These are phyloP conservation scores for Tulasnella sp. DNA, from an alignment of 768 basidiomycete genomes.

Conservation along the genomic window DNA sequence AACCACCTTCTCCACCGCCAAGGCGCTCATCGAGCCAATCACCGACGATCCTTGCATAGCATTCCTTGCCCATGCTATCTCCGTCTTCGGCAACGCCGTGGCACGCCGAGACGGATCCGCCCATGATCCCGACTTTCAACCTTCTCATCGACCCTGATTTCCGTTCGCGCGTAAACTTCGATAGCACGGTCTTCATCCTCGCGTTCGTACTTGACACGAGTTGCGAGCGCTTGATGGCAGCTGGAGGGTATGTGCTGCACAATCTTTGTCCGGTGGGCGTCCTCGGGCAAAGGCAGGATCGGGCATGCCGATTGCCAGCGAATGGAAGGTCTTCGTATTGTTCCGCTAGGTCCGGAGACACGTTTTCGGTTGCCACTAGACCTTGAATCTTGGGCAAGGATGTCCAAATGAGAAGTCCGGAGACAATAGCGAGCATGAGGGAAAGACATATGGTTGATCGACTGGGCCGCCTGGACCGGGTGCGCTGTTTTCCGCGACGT, in stretches of 20 bases:
- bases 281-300: conserved; percentile 12
- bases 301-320: conserved; percentile 5
- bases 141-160: not conserved
- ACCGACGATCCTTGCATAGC: conserved; percentile 10
- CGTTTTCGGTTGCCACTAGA: not conserved
- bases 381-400: not conserved
- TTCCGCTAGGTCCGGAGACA: not conserved
- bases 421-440: not conserved
- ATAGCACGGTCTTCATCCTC: conserved; percentile 2
- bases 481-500: not conserved
- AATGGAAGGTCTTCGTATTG: not conserved
- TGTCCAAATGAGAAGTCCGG: conserved; percentile 1
- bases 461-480: not conserved
- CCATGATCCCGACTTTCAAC: conserved; percentile 22
- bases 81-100: conserved; percentile 13
- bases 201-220: not conserved
- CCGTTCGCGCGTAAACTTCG: not conserved
- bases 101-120: conserved; percentile 21
- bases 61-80: conserved; percentile 2
- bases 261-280: conserved; percentile 13
- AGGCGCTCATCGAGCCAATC: conserved; percentile 23
- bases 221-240: conserved; percentile 2
- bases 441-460: conserved; percentile 2
- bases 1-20: not conserved
- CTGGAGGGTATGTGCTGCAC: conserved; percentile 14